Evolutionary conservation across 2,329 filamentous ascomycete species (phyloP).

Genomic region (Neopestalotiopsis clavispora): DNA sequence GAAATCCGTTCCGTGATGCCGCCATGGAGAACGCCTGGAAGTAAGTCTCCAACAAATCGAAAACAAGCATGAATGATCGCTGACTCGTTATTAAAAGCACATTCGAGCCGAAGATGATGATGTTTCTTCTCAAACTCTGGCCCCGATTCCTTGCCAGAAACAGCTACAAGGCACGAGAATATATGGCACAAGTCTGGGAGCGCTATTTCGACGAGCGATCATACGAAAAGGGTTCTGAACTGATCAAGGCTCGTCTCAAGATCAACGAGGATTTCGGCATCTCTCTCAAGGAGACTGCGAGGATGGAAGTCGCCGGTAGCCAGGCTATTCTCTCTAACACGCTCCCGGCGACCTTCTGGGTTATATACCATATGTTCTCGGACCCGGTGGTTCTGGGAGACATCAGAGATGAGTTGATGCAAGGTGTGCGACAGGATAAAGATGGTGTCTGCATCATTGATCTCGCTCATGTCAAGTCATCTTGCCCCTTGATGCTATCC

Average conservation of each 20-base stretch:
- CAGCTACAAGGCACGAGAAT: background rate
- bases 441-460: constrained; percentile 35
- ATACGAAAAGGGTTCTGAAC: constrained; percentile 18
- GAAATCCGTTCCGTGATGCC: constrained; percentile 27
- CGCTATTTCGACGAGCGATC: constrained; percentile 21
- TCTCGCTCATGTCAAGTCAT: constrained; percentile 32
- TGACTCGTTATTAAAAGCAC: background rate
- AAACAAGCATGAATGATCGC: no score
- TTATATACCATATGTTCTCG: constrained; percentile 25
- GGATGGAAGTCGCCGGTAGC: constrained; percentile 21
- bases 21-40: constrained; percentile 25
- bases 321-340: constrained; percentile 22
- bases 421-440: background rate
- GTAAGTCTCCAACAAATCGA: background rate
- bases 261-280: constrained; percentile 20
- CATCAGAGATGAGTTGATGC: background rate
- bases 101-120: constrained; percentile 7
- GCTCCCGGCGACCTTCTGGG: constrained; percentile 22
- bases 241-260: constrained; percentile 17
- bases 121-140: background rate
- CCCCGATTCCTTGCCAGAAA: background rate
- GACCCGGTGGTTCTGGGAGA: constrained; percentile 28
- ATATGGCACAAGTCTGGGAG: constrained; percentile 14
- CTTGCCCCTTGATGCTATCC: constrained; percentile 42
- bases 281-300: constrained; percentile 18